These are phyloP conservation scores for Flaveria linearis DNA, from an alignment of 129 eudicot genomes.

Conservation along the genomic window DNA sequence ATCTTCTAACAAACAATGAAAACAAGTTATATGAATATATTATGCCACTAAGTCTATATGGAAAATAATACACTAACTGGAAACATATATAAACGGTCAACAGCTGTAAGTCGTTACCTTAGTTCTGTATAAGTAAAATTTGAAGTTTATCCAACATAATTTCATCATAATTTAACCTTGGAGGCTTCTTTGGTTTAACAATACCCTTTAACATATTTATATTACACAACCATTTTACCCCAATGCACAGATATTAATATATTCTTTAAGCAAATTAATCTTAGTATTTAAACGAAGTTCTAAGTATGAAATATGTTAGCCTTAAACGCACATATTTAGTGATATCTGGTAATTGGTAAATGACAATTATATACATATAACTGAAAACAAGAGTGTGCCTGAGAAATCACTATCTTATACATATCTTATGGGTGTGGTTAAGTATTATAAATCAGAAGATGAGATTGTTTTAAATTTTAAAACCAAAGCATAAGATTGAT, in stretches of 20 bases:
- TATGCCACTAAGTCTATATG: background rate
- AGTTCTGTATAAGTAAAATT: background rate
- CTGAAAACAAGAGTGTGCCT: background rate
- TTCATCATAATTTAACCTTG: background rate
- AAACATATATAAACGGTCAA: background rate
- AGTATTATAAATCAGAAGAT: background rate
- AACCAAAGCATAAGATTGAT: background rate
- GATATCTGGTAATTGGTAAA: background rate
- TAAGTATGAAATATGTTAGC: background rate
- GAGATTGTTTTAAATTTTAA: background rate
- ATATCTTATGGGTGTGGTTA: too few species aligned
- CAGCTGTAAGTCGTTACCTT: background rate
- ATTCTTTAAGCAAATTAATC: background rate
- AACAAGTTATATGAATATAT: conserved; percentile 1
- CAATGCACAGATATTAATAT: background rate
- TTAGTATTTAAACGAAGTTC: background rate
- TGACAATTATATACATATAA: background rate
- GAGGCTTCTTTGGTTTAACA: background rate
- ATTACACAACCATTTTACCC: background rate
- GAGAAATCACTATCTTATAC: background rate
- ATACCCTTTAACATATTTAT: background rate
- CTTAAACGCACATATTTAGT: background rate
- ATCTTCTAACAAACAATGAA: background rate
- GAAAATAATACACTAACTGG: background rate
- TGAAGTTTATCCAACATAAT: background rate